phyloP scores from a whole-genome alignment of 2,329 filamentous ascomycete genomes.

The Beauveria brongniartii region DNA sequence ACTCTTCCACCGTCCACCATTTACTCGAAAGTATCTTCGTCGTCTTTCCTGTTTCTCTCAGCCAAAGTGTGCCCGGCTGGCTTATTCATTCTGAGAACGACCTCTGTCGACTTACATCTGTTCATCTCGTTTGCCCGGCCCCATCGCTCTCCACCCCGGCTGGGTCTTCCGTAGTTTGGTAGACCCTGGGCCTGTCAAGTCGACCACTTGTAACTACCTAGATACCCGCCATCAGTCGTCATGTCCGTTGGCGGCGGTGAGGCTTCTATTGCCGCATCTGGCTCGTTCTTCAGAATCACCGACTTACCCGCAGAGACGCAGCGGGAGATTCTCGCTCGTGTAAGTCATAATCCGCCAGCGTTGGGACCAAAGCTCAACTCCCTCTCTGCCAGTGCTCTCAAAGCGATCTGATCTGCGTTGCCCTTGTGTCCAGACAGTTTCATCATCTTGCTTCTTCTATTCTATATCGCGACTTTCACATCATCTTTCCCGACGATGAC shows the following conservation, averaged over 20 bases:
- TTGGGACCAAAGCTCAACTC: conserved; percentile 2
- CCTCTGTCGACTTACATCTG: background rate
- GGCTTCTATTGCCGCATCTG: conserved; percentile 15
- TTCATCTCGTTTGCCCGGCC: background rate
- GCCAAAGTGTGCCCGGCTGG: background rate
- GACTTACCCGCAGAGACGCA: conserved; percentile 40
- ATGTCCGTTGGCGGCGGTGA: conserved; percentile 29
- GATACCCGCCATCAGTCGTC: conserved; percentile 13
- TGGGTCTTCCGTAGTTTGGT: conserved; percentile 6
- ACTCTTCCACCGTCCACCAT: background rate
- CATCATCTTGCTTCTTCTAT: conserved; percentile 48
- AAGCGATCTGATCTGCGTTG: conserved; percentile 47
- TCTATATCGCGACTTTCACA: conserved; percentile 52
- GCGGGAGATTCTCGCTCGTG: conserved; percentile 39
- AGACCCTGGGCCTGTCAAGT: background rate
- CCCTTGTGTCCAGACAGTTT: conserved; percentile 50
- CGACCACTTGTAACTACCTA: background rate
- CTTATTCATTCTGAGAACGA: background rate
- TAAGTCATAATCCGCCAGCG: conserved; percentile 22
- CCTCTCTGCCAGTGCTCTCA: conserved; percentile 36
- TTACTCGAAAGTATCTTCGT: conserved; percentile 5
- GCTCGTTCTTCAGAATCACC: conserved; percentile 25
- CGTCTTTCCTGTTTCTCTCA: background rate
- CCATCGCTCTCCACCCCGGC: conserved; percentile 8
- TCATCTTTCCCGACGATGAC: conserved; percentile 54